phyloP scores from a whole-genome alignment of 192 early-diverging fungal genomes.

The Geosiphon pyriformis region DNA sequence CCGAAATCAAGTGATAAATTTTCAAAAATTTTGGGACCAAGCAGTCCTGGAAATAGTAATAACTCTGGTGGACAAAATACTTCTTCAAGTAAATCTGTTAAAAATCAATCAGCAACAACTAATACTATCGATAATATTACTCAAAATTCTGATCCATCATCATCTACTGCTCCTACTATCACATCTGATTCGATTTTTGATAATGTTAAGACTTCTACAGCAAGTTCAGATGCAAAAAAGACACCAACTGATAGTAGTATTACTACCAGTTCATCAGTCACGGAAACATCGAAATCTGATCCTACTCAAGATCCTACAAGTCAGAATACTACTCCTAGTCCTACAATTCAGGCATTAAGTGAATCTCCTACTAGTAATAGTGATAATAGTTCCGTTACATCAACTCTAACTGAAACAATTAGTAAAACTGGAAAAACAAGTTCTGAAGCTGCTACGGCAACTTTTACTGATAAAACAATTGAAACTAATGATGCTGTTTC shows the following conservation, averaged over 20 bases:
- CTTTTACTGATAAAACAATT: neutral
- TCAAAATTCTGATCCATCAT: too few relatives aligned
- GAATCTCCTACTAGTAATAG: too few relatives aligned
- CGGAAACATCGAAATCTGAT: neutral
- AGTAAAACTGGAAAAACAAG: neutral
- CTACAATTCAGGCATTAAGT: neutral
- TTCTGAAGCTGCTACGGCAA: neutral
- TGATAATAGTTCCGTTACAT: neutral
- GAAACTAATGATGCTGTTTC: neutral
- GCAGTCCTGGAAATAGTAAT: too few relatives aligned
- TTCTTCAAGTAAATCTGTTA: too few relatives aligned
- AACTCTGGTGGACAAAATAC: too few relatives aligned
- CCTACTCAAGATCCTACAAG: neutral
- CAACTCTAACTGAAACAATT: neutral
- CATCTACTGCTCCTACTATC: too few relatives aligned
- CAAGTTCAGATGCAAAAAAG: neutral
- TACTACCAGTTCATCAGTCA: neutral
- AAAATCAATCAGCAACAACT: too few relatives aligned
- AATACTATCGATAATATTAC: too few relatives aligned
- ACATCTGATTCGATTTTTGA: too few relatives aligned
- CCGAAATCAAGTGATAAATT: too few relatives aligned
- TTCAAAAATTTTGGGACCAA: too few relatives aligned
- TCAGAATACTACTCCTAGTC: neutral
- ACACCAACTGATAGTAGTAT: neutral
- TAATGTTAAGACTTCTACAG: too few relatives aligned